A percentile compares a stretch with the other conserved stretches of the same genome.
Evolutionary conservation across 176 grass and related monocot genomes (phyloP).

Genomic region (Sorghum bicolor): DNA sequence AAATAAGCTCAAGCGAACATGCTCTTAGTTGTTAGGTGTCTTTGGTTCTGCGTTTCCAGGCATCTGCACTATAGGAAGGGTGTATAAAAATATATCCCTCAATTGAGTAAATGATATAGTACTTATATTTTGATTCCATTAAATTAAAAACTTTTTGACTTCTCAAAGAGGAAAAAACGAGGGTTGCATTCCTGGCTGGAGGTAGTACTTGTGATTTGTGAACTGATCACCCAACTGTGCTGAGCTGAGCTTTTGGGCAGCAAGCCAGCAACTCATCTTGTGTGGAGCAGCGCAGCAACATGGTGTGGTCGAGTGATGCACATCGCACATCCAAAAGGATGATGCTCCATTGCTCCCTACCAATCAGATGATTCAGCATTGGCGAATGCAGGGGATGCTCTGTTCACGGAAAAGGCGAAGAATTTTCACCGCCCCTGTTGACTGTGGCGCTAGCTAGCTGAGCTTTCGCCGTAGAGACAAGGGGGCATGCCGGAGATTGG

Average conservation of each 20-base stretch:
- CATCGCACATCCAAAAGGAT: neutral
- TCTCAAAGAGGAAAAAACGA: neutral
- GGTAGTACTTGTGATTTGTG: neutral
- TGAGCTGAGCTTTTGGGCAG: neutral
- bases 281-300: neutral
- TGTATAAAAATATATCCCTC: no score
- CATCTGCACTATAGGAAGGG: no score
- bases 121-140: no score
- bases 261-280: neutral
- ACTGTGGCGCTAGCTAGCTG: neutral
- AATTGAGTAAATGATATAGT: no score
- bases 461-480: constrained; percentile 5
- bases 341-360: neutral
- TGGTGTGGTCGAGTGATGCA: neutral
- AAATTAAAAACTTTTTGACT: neutral
- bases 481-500: neutral
- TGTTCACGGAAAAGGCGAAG: neutral
- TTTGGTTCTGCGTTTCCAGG: no score
- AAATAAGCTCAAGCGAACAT: no score
- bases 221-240: neutral
- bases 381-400: neutral
- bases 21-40: no score
- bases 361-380: neutral
- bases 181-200: neutral
- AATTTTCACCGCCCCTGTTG: neutral